Evolutionary conservation across 1,284 basidiomycete species (phyloP).

Genomic region (Heterobasidion irregulare): DNA sequence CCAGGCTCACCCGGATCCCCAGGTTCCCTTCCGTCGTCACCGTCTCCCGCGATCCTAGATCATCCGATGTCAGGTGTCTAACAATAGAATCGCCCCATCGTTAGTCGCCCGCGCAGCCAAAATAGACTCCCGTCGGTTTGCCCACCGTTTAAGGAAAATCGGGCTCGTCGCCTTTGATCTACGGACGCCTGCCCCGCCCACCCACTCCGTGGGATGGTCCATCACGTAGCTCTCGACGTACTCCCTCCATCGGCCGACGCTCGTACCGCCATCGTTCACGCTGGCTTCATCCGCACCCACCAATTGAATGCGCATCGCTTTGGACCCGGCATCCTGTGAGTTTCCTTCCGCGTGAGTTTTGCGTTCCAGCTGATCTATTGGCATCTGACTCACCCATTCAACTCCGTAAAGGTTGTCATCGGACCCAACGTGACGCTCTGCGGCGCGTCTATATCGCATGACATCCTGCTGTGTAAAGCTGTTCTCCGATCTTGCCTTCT

Average conservation of each 20-base stretch:
- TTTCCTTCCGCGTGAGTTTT: neutral
- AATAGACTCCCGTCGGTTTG: neutral
- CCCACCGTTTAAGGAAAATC: conserved; percentile 42
- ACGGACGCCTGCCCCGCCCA: conserved; percentile 28
- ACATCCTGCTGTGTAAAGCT: conserved; percentile 64
- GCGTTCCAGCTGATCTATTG: neutral
- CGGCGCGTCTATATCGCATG: conserved; percentile 86
- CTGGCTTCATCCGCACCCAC: conserved; percentile 79
- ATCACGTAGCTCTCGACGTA: conserved; percentile 86
- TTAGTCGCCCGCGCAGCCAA: conserved; percentile 7
- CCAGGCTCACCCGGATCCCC: conserved; percentile 54
- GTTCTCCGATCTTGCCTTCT: conserved; percentile 43
- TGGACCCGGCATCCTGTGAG: conserved; percentile 49
- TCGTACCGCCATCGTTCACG: conserved; percentile 38
- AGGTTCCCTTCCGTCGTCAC: conserved; percentile 24
- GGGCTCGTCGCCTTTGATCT: conserved; percentile 19
- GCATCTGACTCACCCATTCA: conserved; percentile 68
- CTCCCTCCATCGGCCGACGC: conserved; percentile 65
- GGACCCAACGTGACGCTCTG: conserved; percentile 77
- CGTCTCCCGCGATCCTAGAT: conserved; percentile 20
- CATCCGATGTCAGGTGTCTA: conserved; percentile 26
- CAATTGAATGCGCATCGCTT: conserved; percentile 70
- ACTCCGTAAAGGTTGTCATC: conserved; percentile 91
- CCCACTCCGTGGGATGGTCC: conserved; percentile 64
- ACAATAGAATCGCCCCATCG: conserved; percentile 20